Evolutionary conservation across 2,329 filamentous ascomycete genomes (phyloP).

Genomic region (Colletotrichum sidae): DNA sequence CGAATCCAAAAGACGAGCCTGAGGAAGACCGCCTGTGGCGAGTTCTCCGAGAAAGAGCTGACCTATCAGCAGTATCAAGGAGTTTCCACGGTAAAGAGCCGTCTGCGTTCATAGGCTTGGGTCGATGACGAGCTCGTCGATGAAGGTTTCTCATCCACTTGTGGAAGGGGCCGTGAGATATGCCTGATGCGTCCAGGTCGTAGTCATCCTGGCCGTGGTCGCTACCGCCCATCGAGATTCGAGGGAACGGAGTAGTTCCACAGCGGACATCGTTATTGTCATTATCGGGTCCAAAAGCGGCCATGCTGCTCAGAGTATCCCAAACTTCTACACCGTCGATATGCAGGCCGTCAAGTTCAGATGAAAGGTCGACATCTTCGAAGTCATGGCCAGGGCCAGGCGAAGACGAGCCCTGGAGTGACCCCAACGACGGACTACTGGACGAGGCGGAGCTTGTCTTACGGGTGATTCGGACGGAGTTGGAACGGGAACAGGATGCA

Average conservation of each 20-base stretch:
- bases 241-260: constrained; percentile 13
- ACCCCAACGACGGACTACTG: constrained; percentile 42
- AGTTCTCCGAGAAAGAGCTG: constrained; percentile 43
- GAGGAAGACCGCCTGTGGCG: constrained; percentile 72
- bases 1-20: constrained; percentile 80
- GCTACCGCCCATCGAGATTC: constrained; percentile 42
- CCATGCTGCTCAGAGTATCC: constrained; percentile 54
- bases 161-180: constrained; percentile 66
- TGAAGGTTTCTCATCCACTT: constrained; percentile 81
- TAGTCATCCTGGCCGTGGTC: constrained; percentile 29
- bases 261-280: constrained; percentile 29
- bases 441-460: constrained; percentile 53
- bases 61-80: constrained; percentile 41
- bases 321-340: constrained; percentile 48
- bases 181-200: constrained; percentile 14
- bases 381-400: constrained; percentile 43
- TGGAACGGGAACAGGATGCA: constrained; percentile 47
- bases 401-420: constrained; percentile 31
- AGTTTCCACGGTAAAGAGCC: constrained; percentile 50
- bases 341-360: constrained; percentile 39
- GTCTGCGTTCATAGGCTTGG: constrained; percentile 40
- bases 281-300: constrained; percentile 53
- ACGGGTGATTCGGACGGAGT: constrained; percentile 52
- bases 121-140: constrained; percentile 62
- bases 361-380: constrained; percentile 48